These are phyloP conservation scores for Dothiorella sarmentorum DNA, from an alignment of 2,329 filamentous ascomycete species.

Conservation along the genomic window DNA sequence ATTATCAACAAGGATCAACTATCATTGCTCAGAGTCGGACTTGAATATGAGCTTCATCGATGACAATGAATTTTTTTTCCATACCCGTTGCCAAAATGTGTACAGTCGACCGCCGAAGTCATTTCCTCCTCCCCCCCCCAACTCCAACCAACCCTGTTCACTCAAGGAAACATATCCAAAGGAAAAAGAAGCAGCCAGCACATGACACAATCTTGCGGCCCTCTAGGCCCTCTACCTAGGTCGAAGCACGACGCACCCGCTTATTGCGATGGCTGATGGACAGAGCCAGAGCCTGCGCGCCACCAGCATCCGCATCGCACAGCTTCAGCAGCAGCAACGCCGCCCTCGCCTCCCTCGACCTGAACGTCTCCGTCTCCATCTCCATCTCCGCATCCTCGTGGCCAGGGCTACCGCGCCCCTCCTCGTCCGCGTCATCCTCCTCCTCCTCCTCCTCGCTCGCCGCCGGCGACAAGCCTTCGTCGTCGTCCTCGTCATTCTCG, in stretches of 20 bases:
- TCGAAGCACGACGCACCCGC: conserved; percentile 31
- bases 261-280: conserved; percentile 26
- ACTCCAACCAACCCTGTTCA: too few species aligned
- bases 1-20: background rate
- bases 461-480: background rate
- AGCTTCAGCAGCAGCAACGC: conserved; percentile 37
- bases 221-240: too few species aligned
- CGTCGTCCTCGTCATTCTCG: conserved; percentile 13
- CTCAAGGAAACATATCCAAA: too few species aligned
- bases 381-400: background rate
- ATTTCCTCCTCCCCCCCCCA: too few species aligned
- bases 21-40: background rate
- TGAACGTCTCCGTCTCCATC: too few species aligned
- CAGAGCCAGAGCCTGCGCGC: background rate
- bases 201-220: too few species aligned
- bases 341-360: conserved; percentile 30
- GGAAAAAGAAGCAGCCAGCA: too few species aligned
- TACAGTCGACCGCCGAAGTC: too few species aligned
- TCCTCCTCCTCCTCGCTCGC: background rate
- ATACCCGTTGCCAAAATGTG: background rate
- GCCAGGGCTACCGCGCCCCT: background rate
- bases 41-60: background rate
- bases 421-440: too few species aligned
- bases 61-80: too few species aligned
- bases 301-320: conserved; percentile 23